Percentiles rank a stretch among this genome's conserved stretches.
phyloP scores from a whole-genome alignment of 2,329 filamentous ascomycete species.

The Xylariaceae sp. region DNA sequence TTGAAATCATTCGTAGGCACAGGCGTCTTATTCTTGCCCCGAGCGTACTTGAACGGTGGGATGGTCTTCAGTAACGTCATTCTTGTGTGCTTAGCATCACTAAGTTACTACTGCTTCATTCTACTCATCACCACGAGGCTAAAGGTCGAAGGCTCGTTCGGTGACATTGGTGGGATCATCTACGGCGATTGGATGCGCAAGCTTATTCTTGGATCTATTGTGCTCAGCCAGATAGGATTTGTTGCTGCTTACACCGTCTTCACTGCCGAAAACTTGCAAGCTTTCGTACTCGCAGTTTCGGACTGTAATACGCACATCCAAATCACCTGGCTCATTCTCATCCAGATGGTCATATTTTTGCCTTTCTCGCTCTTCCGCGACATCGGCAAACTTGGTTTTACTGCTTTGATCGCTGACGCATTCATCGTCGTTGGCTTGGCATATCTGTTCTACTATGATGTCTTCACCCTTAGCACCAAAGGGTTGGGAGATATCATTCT shows the following conservation, averaged over 20 bases:
- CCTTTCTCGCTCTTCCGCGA: conserved; percentile 92
- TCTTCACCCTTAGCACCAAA: conserved; percentile 73
- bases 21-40: conserved; percentile 87
- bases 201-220: conserved; percentile 86
- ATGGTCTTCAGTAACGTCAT: conserved; percentile 96
- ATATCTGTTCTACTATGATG: conserved; percentile 94
- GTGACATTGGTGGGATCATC: conserved; percentile 89
- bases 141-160: conserved; percentile 89
- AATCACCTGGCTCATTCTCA: conserved; percentile 84
- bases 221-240: conserved; percentile 93
- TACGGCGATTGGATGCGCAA: conserved; percentile 89
- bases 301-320: conserved; percentile 82
- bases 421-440: conserved; percentile 92
- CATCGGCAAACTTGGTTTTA: conserved; percentile 95
- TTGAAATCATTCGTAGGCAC: conserved; percentile 98
- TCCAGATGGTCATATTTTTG: conserved; percentile 94
- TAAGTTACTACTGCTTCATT: conserved; percentile 98
- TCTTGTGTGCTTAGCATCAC: conserved; percentile 75
- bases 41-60: conserved; percentile 91
- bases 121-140: conserved; percentile 84
- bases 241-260: conserved; percentile 96
- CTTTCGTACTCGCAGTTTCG: conserved; percentile 88
- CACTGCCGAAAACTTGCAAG: conserved; percentile 90
- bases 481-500: conserved; percentile 82
- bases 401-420: conserved; percentile 86